phyloP scores from a whole-genome alignment of 441 rosid species.

The Arabidopsis hybrid region DNA sequence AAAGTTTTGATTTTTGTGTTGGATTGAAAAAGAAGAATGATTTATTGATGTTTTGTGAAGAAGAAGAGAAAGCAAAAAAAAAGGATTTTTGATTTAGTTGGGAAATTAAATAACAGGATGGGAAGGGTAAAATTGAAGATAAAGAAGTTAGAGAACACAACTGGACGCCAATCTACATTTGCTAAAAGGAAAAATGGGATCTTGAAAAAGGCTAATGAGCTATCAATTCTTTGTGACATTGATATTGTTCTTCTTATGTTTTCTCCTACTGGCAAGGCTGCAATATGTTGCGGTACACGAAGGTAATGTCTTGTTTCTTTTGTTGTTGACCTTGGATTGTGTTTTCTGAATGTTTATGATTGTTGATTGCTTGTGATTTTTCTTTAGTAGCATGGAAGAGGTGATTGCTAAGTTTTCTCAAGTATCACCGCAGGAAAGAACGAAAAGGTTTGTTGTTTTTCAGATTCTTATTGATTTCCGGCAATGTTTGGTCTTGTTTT shows the following conservation, averaged over 20 bases:
- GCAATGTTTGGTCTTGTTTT: slow-evolving; percentile 4
- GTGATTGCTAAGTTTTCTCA: slow-evolving; percentile 79
- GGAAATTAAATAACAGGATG: slow-evolving; percentile 62
- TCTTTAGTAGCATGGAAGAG: slow-evolving; percentile 64
- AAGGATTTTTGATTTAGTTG: not conserved
- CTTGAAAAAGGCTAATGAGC: slow-evolving; percentile 82
- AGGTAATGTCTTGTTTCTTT: slow-evolving; percentile 47
- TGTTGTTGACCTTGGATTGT: not conserved
- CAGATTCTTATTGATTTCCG: not conserved
- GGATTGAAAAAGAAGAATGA: not conserved
- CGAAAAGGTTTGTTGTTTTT: slow-evolving; percentile 58
- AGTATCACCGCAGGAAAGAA: slow-evolving; percentile 77
- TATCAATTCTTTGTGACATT: slow-evolving; percentile 80
- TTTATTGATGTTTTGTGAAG: not conserved
- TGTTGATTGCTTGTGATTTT: not conserved
- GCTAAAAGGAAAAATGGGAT: slow-evolving; percentile 84
- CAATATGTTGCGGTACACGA: slow-evolving; percentile 66
- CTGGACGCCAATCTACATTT: slow-evolving; percentile 81
- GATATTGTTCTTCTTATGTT: slow-evolving; percentile 88
- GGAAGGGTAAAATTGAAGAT: slow-evolving; percentile 94
- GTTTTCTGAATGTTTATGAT: not conserved
- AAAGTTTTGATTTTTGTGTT: not conserved
- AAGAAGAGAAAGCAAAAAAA: not conserved
- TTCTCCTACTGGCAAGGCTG: slow-evolving; percentile 83
- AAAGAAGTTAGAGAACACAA: slow-evolving; percentile 77